phyloP scores from a whole-genome alignment of 2,329 filamentous ascomycete species.

The Colletotrichum trifolii region DNA sequence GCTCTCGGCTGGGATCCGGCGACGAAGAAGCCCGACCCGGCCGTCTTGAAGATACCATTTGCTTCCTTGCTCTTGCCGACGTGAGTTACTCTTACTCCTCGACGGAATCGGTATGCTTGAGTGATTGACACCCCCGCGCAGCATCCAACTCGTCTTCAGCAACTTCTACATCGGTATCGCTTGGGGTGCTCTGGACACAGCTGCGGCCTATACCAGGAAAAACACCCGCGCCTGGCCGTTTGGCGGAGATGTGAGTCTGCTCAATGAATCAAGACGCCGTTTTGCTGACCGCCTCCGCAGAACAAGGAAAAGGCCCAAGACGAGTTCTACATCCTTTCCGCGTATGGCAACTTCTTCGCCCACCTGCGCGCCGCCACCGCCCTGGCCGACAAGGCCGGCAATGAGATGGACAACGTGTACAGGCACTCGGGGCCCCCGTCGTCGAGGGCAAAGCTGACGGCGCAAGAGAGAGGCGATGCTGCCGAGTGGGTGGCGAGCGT shows the following conservation, averaged over 20 bases:
- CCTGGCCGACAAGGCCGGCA: slow-evolving; percentile 66
- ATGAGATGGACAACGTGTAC: slow-evolving; percentile 60
- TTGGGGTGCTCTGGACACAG: slow-evolving; percentile 65
- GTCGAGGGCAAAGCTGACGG: slow-evolving; percentile 57
- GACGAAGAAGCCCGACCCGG: slow-evolving; percentile 61
- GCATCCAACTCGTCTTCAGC: slow-evolving; percentile 73
- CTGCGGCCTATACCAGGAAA: slow-evolving; percentile 65
- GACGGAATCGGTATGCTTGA: not conserved
- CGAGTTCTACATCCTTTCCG: slow-evolving; percentile 73
- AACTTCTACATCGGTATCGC: slow-evolving; percentile 76
- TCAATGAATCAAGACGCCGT: not conserved
- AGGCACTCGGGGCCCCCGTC: slow-evolving; percentile 47
- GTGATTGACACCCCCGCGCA: slow-evolving; percentile 38
- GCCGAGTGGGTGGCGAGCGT: slow-evolving; percentile 72
- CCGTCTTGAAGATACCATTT: slow-evolving; percentile 64
- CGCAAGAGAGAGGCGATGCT: slow-evolving; percentile 65
- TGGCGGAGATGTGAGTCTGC: slow-evolving; percentile 63
- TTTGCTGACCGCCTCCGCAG: slow-evolving; percentile 35
- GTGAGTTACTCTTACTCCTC: slow-evolving; percentile 43
- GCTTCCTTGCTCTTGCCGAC: slow-evolving; percentile 69
- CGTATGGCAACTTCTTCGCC: slow-evolving; percentile 73
- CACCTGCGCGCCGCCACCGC: slow-evolving; percentile 70
- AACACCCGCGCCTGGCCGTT: slow-evolving; percentile 72
- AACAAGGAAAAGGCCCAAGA: slow-evolving; percentile 68
- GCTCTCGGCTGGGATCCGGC: slow-evolving; percentile 69